Evolutionary conservation across 1,284 basidiomycete genomes (phyloP), one percentile per base, ranked within the genome.

Genomic region (Takashimella koratensis): DNA sequence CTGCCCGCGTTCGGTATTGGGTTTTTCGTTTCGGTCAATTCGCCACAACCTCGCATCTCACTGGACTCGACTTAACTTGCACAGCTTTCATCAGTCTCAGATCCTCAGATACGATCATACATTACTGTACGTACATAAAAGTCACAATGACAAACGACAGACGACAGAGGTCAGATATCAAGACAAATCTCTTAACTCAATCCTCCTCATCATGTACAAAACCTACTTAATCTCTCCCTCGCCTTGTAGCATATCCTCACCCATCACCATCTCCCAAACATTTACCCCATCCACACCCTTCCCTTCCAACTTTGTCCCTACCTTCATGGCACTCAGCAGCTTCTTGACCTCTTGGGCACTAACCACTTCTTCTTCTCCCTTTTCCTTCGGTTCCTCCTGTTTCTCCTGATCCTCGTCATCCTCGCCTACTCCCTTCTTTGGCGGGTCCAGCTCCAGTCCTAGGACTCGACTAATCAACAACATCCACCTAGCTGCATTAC

Each of bases 201-300:
- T 36, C 30, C 8, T 36, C 30, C n/a, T n/a, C n/a, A n/a, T n/a
- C n/a, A n/a, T n/a, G n/a, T n/a, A n/a, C n/a, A n/a, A n/a, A n/a
- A n/a, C n/a, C n/a, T n/a, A 36, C 30, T 36, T 45, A 6, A 53
- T 27, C 44, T 54, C 62, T 3, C 63, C 73, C 47, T 75, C 71
- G 1, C 65, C 70, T 25, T 69, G 56, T 10, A 63, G 36, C 51
- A 66, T 49, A 53, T 73, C 70, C 43, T 66, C 54, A 1, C 71
- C 71, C 66, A 71, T 71, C 27, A 75, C 57, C 63, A 73, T 68
- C 55, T 67, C 62, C 74, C 74, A 76, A 1, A 76, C 74, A 52
- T 68, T 66, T 19, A 62, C 61, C 11, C 58, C 53, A 27, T 68
- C 64, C 21, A 57, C 52, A 1, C 57, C 64, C 45, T 65, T 57